Evolutionary conservation across 2,329 filamentous ascomycete species (phyloP).

Genomic region (Acrodontium crateriforme): DNA sequence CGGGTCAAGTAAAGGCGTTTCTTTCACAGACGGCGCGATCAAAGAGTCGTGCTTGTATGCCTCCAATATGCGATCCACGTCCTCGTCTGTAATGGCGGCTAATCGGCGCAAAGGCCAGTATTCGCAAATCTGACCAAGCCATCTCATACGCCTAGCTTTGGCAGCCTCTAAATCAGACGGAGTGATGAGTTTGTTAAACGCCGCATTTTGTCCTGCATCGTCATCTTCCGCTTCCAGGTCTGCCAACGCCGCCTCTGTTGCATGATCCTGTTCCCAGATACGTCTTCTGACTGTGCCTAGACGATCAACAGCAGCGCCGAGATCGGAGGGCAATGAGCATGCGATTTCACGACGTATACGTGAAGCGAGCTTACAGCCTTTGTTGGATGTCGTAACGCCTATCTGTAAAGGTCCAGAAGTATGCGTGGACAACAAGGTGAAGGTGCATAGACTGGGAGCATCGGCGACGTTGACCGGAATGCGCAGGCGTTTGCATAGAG

Average conservation of each 20-base stretch:
- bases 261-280: slow-evolving; percentile 62
- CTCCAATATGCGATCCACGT: slow-evolving; percentile 62
- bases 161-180: slow-evolving; percentile 60
- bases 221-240: slow-evolving; percentile 39
- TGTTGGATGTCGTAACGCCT: slow-evolving; percentile 87
- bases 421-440: slow-evolving; percentile 78
- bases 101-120: slow-evolving; percentile 88
- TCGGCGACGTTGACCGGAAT: slow-evolving; percentile 93
- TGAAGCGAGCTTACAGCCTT: slow-evolving; percentile 84
- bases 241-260: slow-evolving; percentile 29
- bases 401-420: slow-evolving; percentile 85
- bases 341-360: slow-evolving; percentile 81
- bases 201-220: slow-evolving; percentile 59
- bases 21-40: slow-evolving; percentile 14
- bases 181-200: slow-evolving; percentile 71
- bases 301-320: slow-evolving; percentile 64
- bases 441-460: slow-evolving; percentile 72
- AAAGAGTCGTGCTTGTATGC: slow-evolving; percentile 45
- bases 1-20: slow-evolving; percentile 15
- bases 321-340: slow-evolving; percentile 56
- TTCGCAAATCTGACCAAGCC: slow-evolving; percentile 93
- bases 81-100: slow-evolving; percentile 62
- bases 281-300: slow-evolving; percentile 59
- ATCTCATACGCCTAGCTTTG: slow-evolving; percentile 73
- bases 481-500: slow-evolving; percentile 60